Evolutionary conservation across 1,139 yeast species (phyloP).

Genomic region (Meyerozyma sp.): DNA sequence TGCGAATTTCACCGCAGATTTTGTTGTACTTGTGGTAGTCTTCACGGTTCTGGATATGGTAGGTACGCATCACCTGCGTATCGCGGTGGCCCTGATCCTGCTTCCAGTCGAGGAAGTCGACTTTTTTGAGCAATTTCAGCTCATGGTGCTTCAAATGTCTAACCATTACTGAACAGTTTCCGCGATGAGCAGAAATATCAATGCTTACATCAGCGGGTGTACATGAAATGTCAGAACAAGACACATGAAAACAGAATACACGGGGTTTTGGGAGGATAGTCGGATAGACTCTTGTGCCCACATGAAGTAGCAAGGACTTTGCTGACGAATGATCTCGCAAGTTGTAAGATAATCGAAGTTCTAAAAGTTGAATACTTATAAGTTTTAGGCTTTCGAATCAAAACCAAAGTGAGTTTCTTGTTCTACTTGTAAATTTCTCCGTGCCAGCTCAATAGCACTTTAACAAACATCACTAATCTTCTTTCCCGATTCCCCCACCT

Average conservation of each 20-base stretch:
- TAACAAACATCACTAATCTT: no score
- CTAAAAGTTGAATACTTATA: no score
- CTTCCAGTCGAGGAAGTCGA: slow-evolving; percentile 96
- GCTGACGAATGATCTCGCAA: no score
- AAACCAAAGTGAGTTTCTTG: no score
- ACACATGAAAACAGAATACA: background rate
- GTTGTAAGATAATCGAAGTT: no score
- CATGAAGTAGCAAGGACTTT: no score
- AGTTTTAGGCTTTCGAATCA: no score
- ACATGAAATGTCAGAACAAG: background rate
- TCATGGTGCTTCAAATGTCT: slow-evolving; percentile 92
- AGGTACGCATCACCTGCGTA: slow-evolving; percentile 90
- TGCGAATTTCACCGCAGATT: slow-evolving; percentile 86
- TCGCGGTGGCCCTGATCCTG: slow-evolving; percentile 95
- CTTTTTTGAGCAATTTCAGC: slow-evolving; percentile 89
- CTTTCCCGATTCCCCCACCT: background rate
- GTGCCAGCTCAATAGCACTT: no score
- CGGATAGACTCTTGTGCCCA: no score
- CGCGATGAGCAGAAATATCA: background rate
- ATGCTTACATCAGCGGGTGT: background rate
- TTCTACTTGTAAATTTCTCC: no score
- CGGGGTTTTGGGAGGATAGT: background rate
- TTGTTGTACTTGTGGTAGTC: slow-evolving; percentile 93
- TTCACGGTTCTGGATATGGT: slow-evolving; percentile 89
- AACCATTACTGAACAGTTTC: slow-evolving; percentile 49